Conservation (phyloP, 139 green algal genomes). For the Tetradesmus lagerheimii region DNA sequence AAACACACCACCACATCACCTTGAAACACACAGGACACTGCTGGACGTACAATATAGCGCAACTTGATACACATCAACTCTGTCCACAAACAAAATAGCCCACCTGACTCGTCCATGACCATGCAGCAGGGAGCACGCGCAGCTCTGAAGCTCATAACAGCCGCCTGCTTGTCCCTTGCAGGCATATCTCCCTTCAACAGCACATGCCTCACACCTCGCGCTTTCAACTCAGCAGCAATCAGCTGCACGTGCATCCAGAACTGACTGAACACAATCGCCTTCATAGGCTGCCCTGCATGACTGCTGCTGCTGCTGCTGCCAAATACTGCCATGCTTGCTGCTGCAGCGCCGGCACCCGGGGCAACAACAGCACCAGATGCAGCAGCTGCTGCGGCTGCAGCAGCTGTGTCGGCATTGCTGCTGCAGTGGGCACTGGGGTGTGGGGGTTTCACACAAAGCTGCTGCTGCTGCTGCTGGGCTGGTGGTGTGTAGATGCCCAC, state of each 20-base stretch:
- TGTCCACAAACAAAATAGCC: neutral
- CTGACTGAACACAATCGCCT: constrained; percentile 94
- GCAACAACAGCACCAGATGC: neutral
- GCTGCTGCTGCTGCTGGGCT: neutral
- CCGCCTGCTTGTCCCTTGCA: constrained; percentile 48
- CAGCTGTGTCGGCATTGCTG: neutral
- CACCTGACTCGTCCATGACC: constrained; percentile 81
- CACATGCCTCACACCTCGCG: constrained; percentile 13
- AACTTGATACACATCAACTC: too few relatives aligned
- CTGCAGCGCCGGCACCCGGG: neutral
- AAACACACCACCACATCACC: too few relatives aligned
- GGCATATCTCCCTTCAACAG: constrained; percentile 36
- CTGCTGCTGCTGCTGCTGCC: constrained; percentile 27
- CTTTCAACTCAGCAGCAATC: constrained; percentile 58
- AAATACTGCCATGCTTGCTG: neutral
- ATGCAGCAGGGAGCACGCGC: constrained; percentile 60
- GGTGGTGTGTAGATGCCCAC: constrained; percentile 57
- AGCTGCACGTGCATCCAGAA: constrained; percentile 83
- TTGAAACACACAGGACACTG: too few relatives aligned
- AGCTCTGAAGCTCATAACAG: constrained; percentile 65
- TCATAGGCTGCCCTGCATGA: constrained; percentile 37
- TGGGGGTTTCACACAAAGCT: neutral
- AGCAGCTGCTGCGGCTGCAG: neutral
- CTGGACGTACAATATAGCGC: too few relatives aligned
- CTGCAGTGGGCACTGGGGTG: neutral